Conservation (phyloP, 441 rosid genomes). For the Brassica hybrid region DNA sequence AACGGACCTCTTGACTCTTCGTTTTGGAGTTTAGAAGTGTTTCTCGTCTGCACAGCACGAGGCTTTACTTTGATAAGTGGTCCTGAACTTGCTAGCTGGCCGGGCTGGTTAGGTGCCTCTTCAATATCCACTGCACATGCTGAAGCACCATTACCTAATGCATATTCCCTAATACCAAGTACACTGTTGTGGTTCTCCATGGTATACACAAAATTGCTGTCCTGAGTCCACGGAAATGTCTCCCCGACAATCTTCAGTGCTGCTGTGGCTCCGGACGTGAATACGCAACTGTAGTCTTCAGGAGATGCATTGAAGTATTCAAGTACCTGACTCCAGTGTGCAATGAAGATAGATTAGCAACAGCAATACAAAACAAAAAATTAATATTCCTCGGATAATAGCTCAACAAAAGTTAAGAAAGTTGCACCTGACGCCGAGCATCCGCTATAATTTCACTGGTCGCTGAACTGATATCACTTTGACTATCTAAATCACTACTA, state of each 20-base stretch:
- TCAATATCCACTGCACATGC: slow-evolving; percentile 82
- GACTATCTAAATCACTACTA: slow-evolving; percentile 66
- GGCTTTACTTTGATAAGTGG: slow-evolving; percentile 51
- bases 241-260: slow-evolving; percentile 92
- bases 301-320: slow-evolving; percentile 85
- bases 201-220: slow-evolving; percentile 75
- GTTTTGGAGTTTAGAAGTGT: slow-evolving; percentile 41
- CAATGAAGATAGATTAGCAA: slow-evolving; percentile 12
- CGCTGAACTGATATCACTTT: slow-evolving; percentile 73
- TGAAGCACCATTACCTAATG: slow-evolving; percentile 81
- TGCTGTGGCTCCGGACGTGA: slow-evolving; percentile 96
- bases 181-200: slow-evolving; percentile 98
- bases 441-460: slow-evolving; percentile 67
- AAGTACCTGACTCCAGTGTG: slow-evolving; percentile 66
- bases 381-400: not conserved
- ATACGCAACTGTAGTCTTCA: slow-evolving; percentile 81
- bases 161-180: slow-evolving; percentile 99
- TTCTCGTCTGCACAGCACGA: slow-evolving; percentile 68
- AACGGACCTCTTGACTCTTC: slow-evolving; percentile 56
- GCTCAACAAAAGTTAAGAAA: slow-evolving; percentile 20
- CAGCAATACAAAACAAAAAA: not conserved
- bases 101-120: slow-evolving; percentile 43
- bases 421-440: slow-evolving; percentile 79
- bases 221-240: slow-evolving; percentile 83
- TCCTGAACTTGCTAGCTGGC: slow-evolving; percentile 38